phyloP scores from a whole-genome alignment of 345 rosid species.

The Acer saccharum region DNA sequence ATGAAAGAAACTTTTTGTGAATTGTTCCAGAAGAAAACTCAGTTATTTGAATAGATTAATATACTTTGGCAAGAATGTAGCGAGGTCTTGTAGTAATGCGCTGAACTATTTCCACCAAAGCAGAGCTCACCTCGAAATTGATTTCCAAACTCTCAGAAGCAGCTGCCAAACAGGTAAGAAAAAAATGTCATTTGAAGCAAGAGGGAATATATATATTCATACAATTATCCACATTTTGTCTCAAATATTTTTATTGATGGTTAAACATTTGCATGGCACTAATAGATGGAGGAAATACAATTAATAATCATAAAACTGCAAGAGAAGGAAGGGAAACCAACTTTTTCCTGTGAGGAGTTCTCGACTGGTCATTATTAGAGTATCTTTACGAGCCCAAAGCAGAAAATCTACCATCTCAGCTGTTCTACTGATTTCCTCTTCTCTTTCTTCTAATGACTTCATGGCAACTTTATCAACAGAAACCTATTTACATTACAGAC shows the following conservation, averaged over 20 bases:
- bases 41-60: constrained; percentile 6
- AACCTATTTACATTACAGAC: too few species aligned
- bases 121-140: constrained; percentile 96
- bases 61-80: constrained; percentile 94
- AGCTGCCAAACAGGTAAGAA: constrained; percentile 47
- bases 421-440: too few species aligned
- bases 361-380: too few species aligned
- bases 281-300: too few species aligned
- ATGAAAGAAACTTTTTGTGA: neutral
- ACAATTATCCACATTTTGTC: constrained; percentile 2
- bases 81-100: constrained; percentile 82
- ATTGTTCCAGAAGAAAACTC: neutral
- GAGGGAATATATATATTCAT: neutral
- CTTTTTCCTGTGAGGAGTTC: too few species aligned
- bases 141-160: constrained; percentile 91
- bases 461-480: too few species aligned
- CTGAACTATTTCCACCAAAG: constrained; percentile 87
- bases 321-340: too few species aligned
- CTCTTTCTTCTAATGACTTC: too few species aligned
- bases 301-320: too few species aligned
- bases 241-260: neutral
- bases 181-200: constrained; percentile 3
- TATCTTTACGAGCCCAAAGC: too few species aligned
- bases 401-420: too few species aligned
- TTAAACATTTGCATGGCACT: neutral